phyloP scores from a whole-genome alignment of 139 green algal species.

The Volvox africanus region DNA sequence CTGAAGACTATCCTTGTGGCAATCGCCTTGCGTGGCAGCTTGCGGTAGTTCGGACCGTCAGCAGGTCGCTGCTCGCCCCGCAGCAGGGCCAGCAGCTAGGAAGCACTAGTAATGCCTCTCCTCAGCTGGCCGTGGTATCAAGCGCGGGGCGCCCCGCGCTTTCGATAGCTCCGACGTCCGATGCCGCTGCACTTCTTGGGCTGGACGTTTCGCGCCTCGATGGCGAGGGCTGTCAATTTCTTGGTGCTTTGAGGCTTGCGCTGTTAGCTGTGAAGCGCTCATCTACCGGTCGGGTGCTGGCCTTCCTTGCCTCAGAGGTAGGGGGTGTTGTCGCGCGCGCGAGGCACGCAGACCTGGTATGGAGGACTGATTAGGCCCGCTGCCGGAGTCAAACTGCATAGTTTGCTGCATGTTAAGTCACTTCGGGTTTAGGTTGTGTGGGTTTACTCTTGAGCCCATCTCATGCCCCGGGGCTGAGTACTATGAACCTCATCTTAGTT shows the following conservation, averaged over 20 bases:
- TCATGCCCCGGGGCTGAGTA: no score
- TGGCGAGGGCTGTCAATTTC: slow-evolving; percentile 32
- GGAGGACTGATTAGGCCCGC: no score
- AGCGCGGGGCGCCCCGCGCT: not conserved
- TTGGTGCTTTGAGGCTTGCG: not conserved
- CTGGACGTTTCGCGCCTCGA: not conserved
- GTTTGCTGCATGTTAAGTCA: no score
- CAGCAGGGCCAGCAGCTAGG: not conserved
- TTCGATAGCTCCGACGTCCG: not conserved
- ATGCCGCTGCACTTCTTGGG: slow-evolving; percentile 3
- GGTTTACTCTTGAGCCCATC: no score
- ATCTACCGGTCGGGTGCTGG: not conserved
- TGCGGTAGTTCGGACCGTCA: not conserved
- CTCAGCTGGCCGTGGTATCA: not conserved
- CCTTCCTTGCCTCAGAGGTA: slow-evolving; percentile 28
- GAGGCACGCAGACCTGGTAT: no score
- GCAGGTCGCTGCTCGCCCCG: not conserved
- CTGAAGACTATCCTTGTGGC: slow-evolving; percentile 16
- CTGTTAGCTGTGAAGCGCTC: not conserved
- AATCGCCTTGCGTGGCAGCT: not conserved
- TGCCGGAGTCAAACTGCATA: no score
- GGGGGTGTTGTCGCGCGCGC: not conserved
- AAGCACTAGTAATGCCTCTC: not conserved
- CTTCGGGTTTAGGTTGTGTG: no score
- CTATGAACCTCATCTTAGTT: no score